phyloP scores from a whole-genome alignment of 2,329 filamentous ascomycete species.

The Elsinoe perseae region DNA sequence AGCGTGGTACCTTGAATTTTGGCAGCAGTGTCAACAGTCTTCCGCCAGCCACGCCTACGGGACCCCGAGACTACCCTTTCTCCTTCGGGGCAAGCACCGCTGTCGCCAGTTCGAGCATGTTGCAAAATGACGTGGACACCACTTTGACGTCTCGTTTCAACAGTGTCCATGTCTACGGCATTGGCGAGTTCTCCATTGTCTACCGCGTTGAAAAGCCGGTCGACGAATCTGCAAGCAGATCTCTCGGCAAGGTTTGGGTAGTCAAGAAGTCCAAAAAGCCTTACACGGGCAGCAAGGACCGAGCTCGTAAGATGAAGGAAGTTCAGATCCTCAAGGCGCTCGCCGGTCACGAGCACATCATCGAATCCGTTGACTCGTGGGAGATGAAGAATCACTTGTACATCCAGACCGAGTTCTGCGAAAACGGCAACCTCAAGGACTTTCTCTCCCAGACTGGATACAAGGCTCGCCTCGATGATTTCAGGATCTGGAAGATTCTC shows the following conservation, averaged over 20 bases:
- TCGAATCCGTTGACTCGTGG: conserved; percentile 81
- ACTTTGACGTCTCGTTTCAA: conserved; percentile 68
- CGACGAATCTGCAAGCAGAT: conserved; percentile 23
- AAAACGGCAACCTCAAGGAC: conserved; percentile 80
- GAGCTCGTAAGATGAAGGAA: conserved; percentile 76
- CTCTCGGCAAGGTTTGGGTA: conserved; percentile 57
- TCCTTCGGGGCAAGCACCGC: conserved; percentile 46
- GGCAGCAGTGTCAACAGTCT: conserved; percentile 40
- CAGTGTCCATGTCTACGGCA: conserved; percentile 70
- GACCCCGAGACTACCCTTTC: conserved; percentile 50
- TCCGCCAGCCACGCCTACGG: conserved; percentile 78
- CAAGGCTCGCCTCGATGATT: conserved; percentile 85
- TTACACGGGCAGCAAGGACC: conserved; percentile 69
- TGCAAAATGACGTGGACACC: conserved; percentile 67
- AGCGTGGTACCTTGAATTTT: conserved; percentile 31
- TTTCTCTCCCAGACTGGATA: conserved; percentile 78
- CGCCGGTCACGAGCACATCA: conserved; percentile 71
- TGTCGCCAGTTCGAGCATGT: conserved; percentile 57
- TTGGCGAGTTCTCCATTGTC: conserved; percentile 89
- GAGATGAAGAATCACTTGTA: conserved; percentile 79
- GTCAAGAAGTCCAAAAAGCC: conserved; percentile 88
- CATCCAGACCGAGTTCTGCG: conserved; percentile 95
- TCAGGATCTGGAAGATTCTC: conserved; percentile 96
- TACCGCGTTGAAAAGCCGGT: conserved; percentile 62
- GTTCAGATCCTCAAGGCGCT: conserved; percentile 72